Evolutionary conservation across 768 basidiomycete genomes (phyloP), one percentile per base, ranked within the genome.

Genomic region (Termitomyces sp.): DNA sequence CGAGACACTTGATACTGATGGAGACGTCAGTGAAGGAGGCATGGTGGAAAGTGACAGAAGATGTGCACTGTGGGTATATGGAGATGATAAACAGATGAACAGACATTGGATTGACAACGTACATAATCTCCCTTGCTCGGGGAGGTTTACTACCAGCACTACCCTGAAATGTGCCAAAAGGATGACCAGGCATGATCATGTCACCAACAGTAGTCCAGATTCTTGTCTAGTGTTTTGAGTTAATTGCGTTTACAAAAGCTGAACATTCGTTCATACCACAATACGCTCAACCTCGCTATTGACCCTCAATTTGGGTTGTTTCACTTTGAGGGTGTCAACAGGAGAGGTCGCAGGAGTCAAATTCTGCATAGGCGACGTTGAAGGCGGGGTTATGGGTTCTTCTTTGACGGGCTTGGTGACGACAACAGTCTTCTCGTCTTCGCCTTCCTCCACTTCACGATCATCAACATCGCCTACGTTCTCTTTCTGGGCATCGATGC

Each of bases 191-290:
- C 72, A 82, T 79, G 17, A 91, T 75, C 35, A 84, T 72, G 44
- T 90, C 88, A 19, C 85, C 82, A 11, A 85, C 74, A 10, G 84
- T 82, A 11, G 74, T 59, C 87, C 88, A 89, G 60, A 92, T 86
- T 65, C 83, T 89, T 27, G 77, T 66, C 90, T 92, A 53, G 47
- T 38, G 19, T 43, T n/a, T 4, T 55, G n/a, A 27, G 31, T 47
- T 12, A 45, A 35, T 44, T 16, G 56, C 35, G 34, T 49, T 35
- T 31, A 17, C n/a, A 17, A 49, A 10, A 31, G 40, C 2, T 40
- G 17, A 54, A 48, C 17, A 19, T 73, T 41, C 44, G 31, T 17
- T 16, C 85, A 59, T 71, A 85, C 89, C 54, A 80, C 75, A 47
- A 89, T 85, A 37, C 75, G 75, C 61, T 91, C 88, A 23, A 88